These are phyloP conservation scores for Hygrocybe punicea DNA, from an alignment of 768 basidiomycete species.

Conservation along the genomic window DNA sequence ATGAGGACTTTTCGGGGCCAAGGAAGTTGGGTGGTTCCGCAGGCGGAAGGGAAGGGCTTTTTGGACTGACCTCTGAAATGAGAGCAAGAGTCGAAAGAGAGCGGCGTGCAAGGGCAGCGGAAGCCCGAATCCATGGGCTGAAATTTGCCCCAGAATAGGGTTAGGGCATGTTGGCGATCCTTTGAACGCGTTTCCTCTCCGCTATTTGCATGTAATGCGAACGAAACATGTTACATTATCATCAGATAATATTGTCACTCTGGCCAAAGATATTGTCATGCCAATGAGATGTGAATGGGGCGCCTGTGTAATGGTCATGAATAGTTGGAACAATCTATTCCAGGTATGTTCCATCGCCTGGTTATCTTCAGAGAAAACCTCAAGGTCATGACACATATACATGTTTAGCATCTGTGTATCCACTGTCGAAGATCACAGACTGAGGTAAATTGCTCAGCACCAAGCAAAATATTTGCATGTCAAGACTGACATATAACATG, in stretches of 20 bases:
- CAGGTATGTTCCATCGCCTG: constrained; percentile 19
- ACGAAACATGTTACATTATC: constrained; percentile 15
- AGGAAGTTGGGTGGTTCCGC: constrained; percentile 75
- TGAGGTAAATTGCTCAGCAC: not conserved
- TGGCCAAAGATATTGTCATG: constrained; percentile 26
- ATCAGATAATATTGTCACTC: constrained; percentile 19
- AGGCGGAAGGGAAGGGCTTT: constrained; percentile 56
- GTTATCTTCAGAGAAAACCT: not conserved
- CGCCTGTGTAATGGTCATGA: constrained; percentile 21
- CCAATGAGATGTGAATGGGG: constrained; percentile 30
- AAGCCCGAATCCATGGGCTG: constrained; percentile 64
- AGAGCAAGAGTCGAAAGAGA: constrained; percentile 86
- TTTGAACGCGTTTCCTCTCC: not conserved
- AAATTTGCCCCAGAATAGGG: not conserved
- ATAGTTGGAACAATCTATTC: constrained; percentile 28
- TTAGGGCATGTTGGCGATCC: not conserved
- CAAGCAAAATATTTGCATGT: not conserved
- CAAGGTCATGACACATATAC: constrained; percentile 15
- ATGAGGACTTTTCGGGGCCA: constrained; percentile 39
- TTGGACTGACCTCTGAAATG: constrained; percentile 89
- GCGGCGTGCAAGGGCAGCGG: constrained; percentile 86
- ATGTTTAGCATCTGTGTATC: constrained; percentile 6
- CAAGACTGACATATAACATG: constrained; percentile 19
- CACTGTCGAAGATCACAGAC: constrained; percentile 1
- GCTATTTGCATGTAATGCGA: constrained; percentile 25